Evolutionary conservation across 805 yeast species (phyloP).

Genomic region (Lipomyces orientalis): DNA sequence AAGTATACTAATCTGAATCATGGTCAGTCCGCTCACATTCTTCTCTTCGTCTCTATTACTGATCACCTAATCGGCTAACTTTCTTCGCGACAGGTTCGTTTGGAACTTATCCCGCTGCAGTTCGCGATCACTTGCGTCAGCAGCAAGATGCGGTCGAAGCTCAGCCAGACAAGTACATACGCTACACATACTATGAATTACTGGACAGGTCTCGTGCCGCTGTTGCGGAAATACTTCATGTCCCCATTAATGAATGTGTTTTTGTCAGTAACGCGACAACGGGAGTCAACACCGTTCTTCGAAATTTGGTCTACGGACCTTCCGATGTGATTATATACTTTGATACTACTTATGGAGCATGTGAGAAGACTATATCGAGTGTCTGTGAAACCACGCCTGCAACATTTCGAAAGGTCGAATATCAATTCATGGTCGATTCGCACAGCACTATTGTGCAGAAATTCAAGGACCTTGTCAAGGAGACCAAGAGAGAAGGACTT

Average conservation of each 20-base stretch:
- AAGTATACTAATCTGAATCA: neutral
- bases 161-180: neutral
- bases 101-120: neutral
- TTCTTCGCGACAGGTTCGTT: neutral
- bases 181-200: neutral
- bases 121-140: constrained; percentile 8
- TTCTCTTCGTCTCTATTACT: neutral
- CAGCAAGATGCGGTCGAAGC: constrained; percentile 3
- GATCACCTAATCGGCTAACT: neutral
- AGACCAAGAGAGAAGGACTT: neutral
- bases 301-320: constrained; percentile 3
- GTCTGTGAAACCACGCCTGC: constrained; percentile 2
- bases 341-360: neutral
- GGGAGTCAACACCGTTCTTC: constrained; percentile 5
- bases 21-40: constrained; percentile 2
- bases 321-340: constrained; percentile 2
- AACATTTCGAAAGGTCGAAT: constrained; percentile 1
- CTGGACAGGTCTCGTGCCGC: constrained; percentile 2
- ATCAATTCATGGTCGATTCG: constrained; percentile 5
- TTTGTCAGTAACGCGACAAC: neutral
- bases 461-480: neutral
- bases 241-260: constrained; percentile 1
- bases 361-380: constrained; percentile 1
- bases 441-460: neutral
- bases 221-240: constrained; percentile 2